These are phyloP conservation scores for Endocladia muricata DNA, from an alignment of 31 red algal genomes.

Conservation along the genomic window DNA sequence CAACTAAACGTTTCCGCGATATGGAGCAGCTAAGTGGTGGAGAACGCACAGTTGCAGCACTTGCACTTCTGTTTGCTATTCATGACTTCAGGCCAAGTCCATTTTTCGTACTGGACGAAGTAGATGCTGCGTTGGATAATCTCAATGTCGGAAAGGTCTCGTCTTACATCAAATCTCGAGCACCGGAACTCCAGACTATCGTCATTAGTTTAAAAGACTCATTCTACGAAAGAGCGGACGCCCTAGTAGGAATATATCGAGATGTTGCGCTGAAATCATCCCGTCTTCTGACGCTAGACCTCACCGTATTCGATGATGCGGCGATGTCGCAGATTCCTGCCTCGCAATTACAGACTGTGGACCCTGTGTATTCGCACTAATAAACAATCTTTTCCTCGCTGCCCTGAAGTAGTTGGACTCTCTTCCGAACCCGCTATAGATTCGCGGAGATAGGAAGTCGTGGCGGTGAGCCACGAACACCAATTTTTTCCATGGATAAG, in stretches of 20 bases:
- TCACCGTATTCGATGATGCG: slow-evolving; percentile 48
- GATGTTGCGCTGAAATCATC: slow-evolving; percentile 55
- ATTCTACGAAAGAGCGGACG: slow-evolving; percentile 90
- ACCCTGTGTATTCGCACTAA: too few species aligned
- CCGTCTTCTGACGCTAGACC: slow-evolving; percentile 64
- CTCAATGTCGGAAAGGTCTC: slow-evolving; percentile 81
- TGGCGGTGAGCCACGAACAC: slow-evolving; percentile 3
- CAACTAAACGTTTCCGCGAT: slow-evolving; percentile 91
- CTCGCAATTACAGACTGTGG: too few species aligned
- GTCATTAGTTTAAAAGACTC: slow-evolving; percentile 95
- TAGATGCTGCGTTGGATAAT: slow-evolving; percentile 97
- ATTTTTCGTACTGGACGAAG: slow-evolving; percentile 98
- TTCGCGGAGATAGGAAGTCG: background rate
- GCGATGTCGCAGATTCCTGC: background rate
- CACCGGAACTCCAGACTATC: slow-evolving; percentile 77
- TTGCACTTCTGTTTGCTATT: slow-evolving; percentile 97
- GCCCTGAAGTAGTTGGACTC: too few species aligned
- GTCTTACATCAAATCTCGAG: slow-evolving; percentile 59
- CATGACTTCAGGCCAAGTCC: slow-evolving; percentile 80
- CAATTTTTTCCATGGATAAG: slow-evolving; percentile 19
- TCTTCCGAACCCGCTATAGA: too few species aligned
- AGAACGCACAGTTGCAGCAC: slow-evolving; percentile 94
- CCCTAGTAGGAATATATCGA: slow-evolving; percentile 92
- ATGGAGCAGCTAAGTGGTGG: slow-evolving; percentile 98
- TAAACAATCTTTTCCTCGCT: too few species aligned